Evolutionary conservation across 306 rosid genomes (phyloP).

Genomic region (Corylus heterophylla): DNA sequence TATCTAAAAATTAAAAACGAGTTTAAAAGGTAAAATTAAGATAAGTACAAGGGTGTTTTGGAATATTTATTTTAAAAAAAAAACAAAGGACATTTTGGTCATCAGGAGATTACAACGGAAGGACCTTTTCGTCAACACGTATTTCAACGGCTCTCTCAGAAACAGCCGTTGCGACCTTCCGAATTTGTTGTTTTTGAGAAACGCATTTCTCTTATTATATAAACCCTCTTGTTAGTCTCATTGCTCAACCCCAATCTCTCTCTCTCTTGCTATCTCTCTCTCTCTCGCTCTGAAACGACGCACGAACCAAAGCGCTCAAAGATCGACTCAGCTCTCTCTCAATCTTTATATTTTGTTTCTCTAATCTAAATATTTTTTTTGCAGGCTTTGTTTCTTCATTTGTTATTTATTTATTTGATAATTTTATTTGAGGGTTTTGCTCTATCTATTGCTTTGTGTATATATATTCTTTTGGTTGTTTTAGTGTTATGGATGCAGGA

Average conservation of each 20-base stretch:
- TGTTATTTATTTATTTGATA: neutral
- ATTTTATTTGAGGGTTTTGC: neutral
- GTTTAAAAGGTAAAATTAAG: too few relatives aligned
- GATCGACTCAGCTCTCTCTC: neutral
- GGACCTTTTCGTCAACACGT: neutral
- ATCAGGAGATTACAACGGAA: neutral
- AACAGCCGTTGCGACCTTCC: neutral
- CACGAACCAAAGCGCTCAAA: neutral
- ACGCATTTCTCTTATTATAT: neutral
- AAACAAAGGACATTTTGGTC: too few relatives aligned
- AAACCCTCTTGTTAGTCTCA: neutral
- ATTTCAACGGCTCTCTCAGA: neutral
- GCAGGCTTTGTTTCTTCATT: neutral
- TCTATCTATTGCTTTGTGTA: neutral
- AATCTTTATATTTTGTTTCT: neutral
- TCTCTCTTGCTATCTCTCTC: neutral
- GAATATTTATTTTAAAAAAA: too few relatives aligned
- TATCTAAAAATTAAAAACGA: too few relatives aligned
- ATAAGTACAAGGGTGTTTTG: too few relatives aligned
- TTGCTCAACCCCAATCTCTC: neutral
- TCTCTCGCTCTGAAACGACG: neutral
- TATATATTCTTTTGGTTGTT: neutral
- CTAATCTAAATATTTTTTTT: neutral
- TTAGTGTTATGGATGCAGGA: conserved; percentile 37
- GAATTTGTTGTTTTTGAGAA: neutral